phyloP scores from a whole-genome alignment of 306 rosid genomes.

The Trifolium pratense region DNA sequence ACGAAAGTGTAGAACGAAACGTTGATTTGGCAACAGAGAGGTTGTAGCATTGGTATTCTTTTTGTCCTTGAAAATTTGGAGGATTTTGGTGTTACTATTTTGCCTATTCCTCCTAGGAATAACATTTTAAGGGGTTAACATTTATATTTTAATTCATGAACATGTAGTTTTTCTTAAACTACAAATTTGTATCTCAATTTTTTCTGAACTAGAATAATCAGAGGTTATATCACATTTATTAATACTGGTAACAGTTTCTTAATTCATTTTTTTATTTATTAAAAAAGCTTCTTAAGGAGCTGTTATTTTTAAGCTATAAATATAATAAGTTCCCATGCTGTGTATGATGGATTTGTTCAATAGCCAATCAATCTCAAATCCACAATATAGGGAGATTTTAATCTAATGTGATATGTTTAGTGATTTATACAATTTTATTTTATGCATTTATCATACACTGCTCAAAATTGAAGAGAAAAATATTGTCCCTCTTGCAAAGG shows the following conservation, averaged over 20 bases:
- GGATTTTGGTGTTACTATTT: slow-evolving; percentile 39
- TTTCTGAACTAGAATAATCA: slow-evolving; percentile 22
- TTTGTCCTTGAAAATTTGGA: slow-evolving; percentile 36
- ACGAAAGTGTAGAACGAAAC: slow-evolving; percentile 71
- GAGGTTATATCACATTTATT: slow-evolving; percentile 15
- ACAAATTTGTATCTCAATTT: slow-evolving; percentile 34
- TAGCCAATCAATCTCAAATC: not conserved
- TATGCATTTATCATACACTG: not conserved
- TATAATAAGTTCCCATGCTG: not conserved
- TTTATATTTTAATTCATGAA: not conserved
- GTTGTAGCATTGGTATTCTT: slow-evolving; percentile 27
- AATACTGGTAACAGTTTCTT: not conserved
- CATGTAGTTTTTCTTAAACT: slow-evolving; percentile 30
- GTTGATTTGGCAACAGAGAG: slow-evolving; percentile 34
- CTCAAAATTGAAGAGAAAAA: too few species aligned
- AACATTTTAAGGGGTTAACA: slow-evolving; percentile 36
- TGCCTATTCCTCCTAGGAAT: slow-evolving; percentile 39
- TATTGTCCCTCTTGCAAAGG: too few species aligned
- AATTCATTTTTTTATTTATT: not conserved
- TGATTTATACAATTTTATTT: not conserved
- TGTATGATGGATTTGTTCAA: not conserved
- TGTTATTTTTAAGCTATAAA: not conserved
- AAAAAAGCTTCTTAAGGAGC: not conserved
- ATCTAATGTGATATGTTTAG: not conserved
- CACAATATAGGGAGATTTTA: not conserved